A percentile compares a stretch with the other conserved stretches of the same genome.
Conservation (phyloP, 2,329 filamentous ascomycete genomes). For the Aspergillus proliferans region DNA sequence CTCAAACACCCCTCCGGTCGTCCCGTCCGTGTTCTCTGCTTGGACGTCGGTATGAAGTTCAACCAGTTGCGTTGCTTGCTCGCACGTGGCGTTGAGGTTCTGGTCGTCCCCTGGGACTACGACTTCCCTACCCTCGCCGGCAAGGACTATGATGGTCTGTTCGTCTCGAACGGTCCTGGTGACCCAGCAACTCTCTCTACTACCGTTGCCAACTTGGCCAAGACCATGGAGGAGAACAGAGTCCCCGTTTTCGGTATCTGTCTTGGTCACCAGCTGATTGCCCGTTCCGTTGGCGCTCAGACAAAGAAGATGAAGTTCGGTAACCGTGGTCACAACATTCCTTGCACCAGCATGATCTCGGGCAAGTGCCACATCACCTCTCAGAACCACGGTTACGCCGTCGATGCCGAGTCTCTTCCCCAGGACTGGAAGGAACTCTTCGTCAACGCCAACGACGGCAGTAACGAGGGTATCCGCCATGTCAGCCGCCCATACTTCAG, state of each 20-base stretch:
- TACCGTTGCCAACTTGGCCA: conserved; percentile 73
- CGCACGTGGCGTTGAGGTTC: conserved; percentile 82
- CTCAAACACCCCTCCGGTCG: conserved; percentile 85
- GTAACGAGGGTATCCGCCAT: conserved; percentile 96
- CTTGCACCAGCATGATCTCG: conserved; percentile 90
- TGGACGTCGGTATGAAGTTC: conserved; percentile 97
- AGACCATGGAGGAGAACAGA: conserved; percentile 68
- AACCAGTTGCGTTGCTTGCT: conserved; percentile 95
- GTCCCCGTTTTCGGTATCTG: conserved; percentile 95
- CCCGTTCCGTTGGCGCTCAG: conserved; percentile 74
- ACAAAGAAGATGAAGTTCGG: conserved; percentile 99
- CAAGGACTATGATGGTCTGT: conserved; percentile 89
- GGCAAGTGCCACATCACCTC: conserved; percentile 98
- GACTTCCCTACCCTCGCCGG: conserved; percentile 72
- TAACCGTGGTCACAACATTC: conserved; percentile 97
- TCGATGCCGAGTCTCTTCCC: conserved; percentile 71
- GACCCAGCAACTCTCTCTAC: conserved; percentile 77
- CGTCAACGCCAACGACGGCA: conserved; percentile 95
- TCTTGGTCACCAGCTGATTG: conserved; percentile 87
- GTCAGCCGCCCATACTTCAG: conserved; percentile 84
- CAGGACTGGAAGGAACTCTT: conserved; percentile 88
- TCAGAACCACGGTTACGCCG: conserved; percentile 95
- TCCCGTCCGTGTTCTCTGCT: conserved; percentile 76
- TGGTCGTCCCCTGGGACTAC: conserved; percentile 95
- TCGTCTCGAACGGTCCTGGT: conserved; percentile 95